Evolutionary conservation across 2,329 filamentous ascomycete species (phyloP), one percentile per base, ranked within the genome.

Genomic region (Huntiella abstrusa): DNA sequence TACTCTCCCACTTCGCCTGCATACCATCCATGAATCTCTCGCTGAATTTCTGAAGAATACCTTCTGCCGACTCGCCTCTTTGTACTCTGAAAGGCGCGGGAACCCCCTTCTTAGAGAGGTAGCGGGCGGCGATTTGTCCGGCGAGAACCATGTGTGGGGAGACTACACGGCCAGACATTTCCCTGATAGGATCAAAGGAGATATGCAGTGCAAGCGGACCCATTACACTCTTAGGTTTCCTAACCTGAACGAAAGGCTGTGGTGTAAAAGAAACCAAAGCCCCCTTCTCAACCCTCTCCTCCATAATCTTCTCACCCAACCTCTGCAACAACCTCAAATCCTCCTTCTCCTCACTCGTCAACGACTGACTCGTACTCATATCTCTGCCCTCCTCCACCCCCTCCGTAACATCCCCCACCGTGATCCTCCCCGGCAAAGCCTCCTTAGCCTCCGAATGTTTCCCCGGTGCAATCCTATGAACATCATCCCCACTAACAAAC

Each of bases 101-200:
- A 44, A 82, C 70, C 15, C 63, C 60, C 43, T 75, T 69, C 16
- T 67, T 64, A 41, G 64, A 55, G 54, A 74, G 78, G 73, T 74
- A 82, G 28, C 62, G 63, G 15, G 75, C 76, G 34, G 71, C 74
- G 19, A 77, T 61, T 54, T 78, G 67, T 46, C 73, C 74, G 10
- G 74, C 76, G 3, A 79, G 62, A 34, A 72, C 64, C 77, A 81
- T 82, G 35, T 59, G 56, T 41, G 58, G 62, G 42, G 58, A 53
- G 8, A 65, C 63, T 8, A 47, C 43, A 10, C 55, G 57, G 4
- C 51, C 58, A 6, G 57, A 61, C 2, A 35, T 19, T 10, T 28
- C 22, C 8, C 22, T 8, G 22, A 28, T 10, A 10, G 22, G 22
- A 10, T 28, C 22, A 28, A 28, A 28, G 6, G 22, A 28, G 22